Base-by-base conservation (phyloP, 176 grass and related monocot species). In the sorghum (Sorghum bicolor) region DNA sequence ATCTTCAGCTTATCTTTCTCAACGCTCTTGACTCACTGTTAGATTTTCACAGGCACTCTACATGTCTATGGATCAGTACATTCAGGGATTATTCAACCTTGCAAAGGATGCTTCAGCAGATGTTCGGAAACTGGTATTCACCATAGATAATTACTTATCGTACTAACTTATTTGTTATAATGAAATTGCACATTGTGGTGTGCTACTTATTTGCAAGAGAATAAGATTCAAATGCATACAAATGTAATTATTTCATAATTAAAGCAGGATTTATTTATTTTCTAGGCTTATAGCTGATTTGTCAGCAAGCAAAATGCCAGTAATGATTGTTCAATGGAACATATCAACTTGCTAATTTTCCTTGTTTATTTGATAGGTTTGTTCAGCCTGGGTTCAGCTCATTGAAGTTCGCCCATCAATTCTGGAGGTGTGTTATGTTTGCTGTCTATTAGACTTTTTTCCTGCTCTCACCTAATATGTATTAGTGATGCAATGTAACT, bases 31-130 rank as follows among this genome's bases (percentile, higher is more conserved):
- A 67, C 81, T 78, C 24, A 80, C 75, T 34, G 29, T 84, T 82
- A 12, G 47, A 79, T 89, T 50, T 34, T 64, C 70, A 11, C 79
- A 98, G 96, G 93, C 91, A 5, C 64, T 98, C 64, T 95, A 94
- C 58, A 90, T 98, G 93, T 90, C 96, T 65, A 95, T 95, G 93
- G 93, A 98, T 81, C 93, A 92, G 78, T 98, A 98, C 80, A 87
- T 98, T 77, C 96, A 98, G 80, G 91, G 96, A 52, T 91, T 98
- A 70, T 98, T 98, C 76, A 84, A 73, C 87, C 96, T 98, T 86
- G 93, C 91, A 61, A 87, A 92, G 65, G 96, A 95, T 69, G 73
- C 85, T 78, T 91, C 96, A 83, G 73, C 96, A 62, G 96, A 98
- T 71, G 96, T 98, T 57, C 87, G 96, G 64, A 98, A 98, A 72